Evolutionary conservation across 306 rosid genomes (phyloP), one percentile per base, ranked within the genome.

Genomic region (Acacia acuminata): DNA sequence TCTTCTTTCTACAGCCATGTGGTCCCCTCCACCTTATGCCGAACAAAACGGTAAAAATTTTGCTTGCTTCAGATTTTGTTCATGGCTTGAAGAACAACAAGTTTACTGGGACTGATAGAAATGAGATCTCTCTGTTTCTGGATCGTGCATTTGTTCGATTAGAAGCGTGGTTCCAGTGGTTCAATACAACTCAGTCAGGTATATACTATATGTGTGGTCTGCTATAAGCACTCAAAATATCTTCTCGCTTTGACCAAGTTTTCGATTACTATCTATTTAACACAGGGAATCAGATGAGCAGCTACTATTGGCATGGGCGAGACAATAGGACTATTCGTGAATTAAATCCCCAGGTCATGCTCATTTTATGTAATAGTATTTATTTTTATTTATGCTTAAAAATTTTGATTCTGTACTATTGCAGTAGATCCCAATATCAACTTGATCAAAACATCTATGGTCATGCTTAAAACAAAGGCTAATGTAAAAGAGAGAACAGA

Each of bases 261-360:
- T 22, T 85, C 80, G 82, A 51, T 36, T 70, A 36, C 78, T 56
- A 63, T 83, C 81, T 58, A 81, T 55, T 68, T 75, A 80, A 84
- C 71, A 71, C 83, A 96, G 99, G 98, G 79, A 92, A 88, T 80
- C 89, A 90, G 76, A 84, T 34, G 65, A 81, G 94, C 83, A 88
- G 92, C 91, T 96, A 90, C 84, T 96, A 93, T 81, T 96, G 99
- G 99, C 99, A 96, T 77, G 99, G 99, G 73, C 93, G 98, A 84
- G 98, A 96, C 85, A 79, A 77, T 58, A 81, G 64, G 73, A 91
- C 98, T 79, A 73, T 55, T 36, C 88, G 77, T 76, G 94, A 96
- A 91, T 82, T 96, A 77, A 96, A 93, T 85, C 94, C 98, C 13
- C 80, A 88, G 99, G 99, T 85, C 34, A 24, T 68, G 60, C 43